Evolutionary conservation across 257 asterid genomes (phyloP).

Genomic region (Nicotiana undulata): DNA sequence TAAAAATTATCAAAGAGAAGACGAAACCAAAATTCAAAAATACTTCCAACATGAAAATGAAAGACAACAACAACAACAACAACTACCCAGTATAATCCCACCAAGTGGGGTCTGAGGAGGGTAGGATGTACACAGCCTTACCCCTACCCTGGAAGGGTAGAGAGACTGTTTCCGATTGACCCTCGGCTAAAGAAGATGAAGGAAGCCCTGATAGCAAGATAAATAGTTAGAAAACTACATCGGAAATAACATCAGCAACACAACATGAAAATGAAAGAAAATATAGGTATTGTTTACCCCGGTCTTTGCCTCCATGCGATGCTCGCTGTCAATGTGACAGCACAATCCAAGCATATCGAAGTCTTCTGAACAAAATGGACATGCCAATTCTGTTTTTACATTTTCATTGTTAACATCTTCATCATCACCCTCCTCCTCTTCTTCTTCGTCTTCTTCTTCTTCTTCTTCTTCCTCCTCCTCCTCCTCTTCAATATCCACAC

Average conservation of each 20-base stretch:
- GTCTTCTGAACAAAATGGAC: constrained; percentile 85
- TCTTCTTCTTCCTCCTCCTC: constrained; percentile 34
- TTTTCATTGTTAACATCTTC: constrained; percentile 17
- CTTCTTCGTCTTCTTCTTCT: constrained; percentile 53
- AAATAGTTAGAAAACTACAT: no score
- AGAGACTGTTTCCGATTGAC: no score
- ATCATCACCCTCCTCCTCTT: constrained; percentile 23
- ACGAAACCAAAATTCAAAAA: neutral
- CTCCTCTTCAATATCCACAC: constrained; percentile 39
- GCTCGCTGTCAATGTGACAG: constrained; percentile 89
- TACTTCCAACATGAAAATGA: neutral
- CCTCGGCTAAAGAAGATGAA: no score
- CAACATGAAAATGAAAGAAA: neutral
- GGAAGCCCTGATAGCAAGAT: no score
- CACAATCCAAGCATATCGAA: constrained; percentile 79
- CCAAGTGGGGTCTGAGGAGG: no score
- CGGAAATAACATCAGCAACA: no score
- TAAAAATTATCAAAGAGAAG: neutral
- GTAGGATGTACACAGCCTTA: no score
- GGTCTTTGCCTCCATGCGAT: constrained; percentile 69
- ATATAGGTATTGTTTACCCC: constrained; percentile 37
- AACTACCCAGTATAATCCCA: no score
- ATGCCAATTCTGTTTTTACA: constrained; percentile 61
- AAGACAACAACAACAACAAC: no score
- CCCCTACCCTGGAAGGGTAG: no score